A percentile compares a stretch with the other conserved stretches of the same genome.
These are phyloP conservation scores for Rubia peregrina DNA, from an alignment of 305 asterid genomes.

Conservation along the genomic window DNA sequence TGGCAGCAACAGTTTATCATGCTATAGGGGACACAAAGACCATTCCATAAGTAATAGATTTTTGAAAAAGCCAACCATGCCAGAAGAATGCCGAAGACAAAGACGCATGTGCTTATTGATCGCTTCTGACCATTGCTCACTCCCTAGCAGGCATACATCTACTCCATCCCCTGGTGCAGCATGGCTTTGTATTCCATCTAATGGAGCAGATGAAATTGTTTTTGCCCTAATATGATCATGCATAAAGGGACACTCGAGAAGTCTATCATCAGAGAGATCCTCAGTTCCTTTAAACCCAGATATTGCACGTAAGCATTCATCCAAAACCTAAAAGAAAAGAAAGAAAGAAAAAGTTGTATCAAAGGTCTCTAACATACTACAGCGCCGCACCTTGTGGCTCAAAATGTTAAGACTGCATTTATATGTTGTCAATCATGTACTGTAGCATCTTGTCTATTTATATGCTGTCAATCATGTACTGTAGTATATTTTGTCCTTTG, in stretches of 20 bases:
- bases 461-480: background rate
- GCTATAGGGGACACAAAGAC: background rate
- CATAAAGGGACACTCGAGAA: constrained; percentile 71
- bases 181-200: constrained; percentile 43
- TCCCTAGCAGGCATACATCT: constrained; percentile 40
- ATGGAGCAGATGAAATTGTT: constrained; percentile 90
- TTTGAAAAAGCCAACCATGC: constrained; percentile 52
- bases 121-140: constrained; percentile 80
- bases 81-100: constrained; percentile 61
- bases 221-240: constrained; percentile 68
- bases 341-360: constrained; percentile 9
- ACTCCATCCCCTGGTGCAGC: constrained; percentile 36
- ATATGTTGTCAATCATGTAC: too few relatives aligned
- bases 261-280: constrained; percentile 75
- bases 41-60: background rate
- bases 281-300: constrained; percentile 95
- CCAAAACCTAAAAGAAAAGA: constrained; percentile 58
- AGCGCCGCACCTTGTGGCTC: background rate
- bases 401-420: too few relatives aligned
- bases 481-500: constrained; percentile 4
- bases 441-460: background rate
- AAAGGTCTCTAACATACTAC: constrained; percentile 1
- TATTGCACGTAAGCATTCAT: constrained; percentile 92
- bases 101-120: constrained; percentile 64
- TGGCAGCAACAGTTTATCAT: background rate